phyloP scores from a whole-genome alignment of 2,329 filamentous ascomycete genomes.

The Neofusicoccum laricinum region DNA sequence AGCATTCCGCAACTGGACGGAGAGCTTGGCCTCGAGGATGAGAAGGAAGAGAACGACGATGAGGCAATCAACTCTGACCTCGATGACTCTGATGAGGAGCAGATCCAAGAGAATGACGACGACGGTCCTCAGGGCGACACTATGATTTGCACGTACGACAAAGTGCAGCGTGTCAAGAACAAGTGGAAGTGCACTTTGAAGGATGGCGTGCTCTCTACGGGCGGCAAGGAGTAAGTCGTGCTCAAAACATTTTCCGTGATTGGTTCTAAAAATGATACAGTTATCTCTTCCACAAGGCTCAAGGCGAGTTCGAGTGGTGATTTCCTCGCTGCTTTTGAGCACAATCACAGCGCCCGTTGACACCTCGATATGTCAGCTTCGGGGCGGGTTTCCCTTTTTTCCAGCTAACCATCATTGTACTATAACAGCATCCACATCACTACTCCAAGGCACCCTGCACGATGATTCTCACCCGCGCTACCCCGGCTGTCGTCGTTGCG shows the following conservation, averaged over 20 bases:
- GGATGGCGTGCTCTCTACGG: constrained; percentile 90
- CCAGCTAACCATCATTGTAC: background rate
- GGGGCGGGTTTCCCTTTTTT: background rate
- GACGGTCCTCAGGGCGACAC: constrained; percentile 82
- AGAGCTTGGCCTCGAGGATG: constrained; percentile 48
- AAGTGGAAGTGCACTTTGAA: constrained; percentile 96
- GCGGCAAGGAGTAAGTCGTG: constrained; percentile 74
- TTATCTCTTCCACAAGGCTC: constrained; percentile 97
- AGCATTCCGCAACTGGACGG: constrained; percentile 53
- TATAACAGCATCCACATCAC: background rate
- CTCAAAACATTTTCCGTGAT: background rate
- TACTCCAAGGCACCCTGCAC: background rate
- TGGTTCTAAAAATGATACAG: constrained; percentile 35
- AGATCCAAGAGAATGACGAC: constrained; percentile 78
- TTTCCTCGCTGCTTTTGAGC: background rate
- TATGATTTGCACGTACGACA: constrained; percentile 99
- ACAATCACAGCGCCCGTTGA: background rate
- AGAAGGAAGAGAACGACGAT: constrained; percentile 64
- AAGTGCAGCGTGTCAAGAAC: constrained; percentile 98
- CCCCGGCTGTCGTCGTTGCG: background rate
- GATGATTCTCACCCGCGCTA: background rate
- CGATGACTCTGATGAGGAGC: constrained; percentile 86
- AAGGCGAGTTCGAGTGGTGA: constrained; percentile 97
- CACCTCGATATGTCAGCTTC: background rate
- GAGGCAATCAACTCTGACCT: constrained; percentile 98